Percentiles rank a stretch among this genome's conserved stretches.
These are phyloP conservation scores for Nigrograna mackinnonii DNA, from an alignment of 2,329 filamentous ascomycete species.

Conservation along the genomic window DNA sequence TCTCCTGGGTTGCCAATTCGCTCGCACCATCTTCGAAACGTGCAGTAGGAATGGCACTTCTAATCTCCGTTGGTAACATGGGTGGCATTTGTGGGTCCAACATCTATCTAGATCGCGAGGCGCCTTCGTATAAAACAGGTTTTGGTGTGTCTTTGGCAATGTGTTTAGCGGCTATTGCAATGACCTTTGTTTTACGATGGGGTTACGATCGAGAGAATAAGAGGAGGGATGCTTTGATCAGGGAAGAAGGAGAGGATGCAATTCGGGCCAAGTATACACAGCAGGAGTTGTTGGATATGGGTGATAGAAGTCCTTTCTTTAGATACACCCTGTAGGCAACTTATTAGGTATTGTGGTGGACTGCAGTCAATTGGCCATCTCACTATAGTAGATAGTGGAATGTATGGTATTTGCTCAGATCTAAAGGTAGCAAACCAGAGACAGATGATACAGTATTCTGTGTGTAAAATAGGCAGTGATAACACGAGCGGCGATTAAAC, in stretches of 20 bases:
- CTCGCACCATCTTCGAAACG: conserved; percentile 39
- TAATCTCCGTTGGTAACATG: conserved; percentile 52
- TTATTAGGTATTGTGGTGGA: background rate
- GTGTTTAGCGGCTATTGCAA: conserved; percentile 51
- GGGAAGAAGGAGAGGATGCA: conserved; percentile 32
- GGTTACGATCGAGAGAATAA: conserved; percentile 45
- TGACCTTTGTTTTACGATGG: conserved; percentile 44
- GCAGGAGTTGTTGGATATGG: conserved; percentile 44
- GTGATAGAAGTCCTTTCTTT: conserved; percentile 47
- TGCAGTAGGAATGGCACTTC: conserved; percentile 55
- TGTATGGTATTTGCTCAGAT: too few species aligned
- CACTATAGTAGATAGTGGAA: too few species aligned
- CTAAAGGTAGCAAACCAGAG: too few species aligned
- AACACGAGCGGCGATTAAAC: too few species aligned
- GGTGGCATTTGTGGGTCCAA: conserved; percentile 49
- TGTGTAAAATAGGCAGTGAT: too few species aligned
- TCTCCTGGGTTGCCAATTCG: conserved; percentile 39
- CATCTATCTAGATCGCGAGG: conserved; percentile 53
- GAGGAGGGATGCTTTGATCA: conserved; percentile 26
- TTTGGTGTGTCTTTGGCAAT: conserved; percentile 53
- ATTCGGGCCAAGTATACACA: conserved; percentile 43
- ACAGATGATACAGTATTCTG: too few species aligned
- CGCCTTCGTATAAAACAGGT: conserved; percentile 54
- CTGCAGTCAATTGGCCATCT: too few species aligned
- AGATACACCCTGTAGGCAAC: conserved; percentile 38